Percentiles rank a stretch among this genome's conserved stretches.
Conservation (phyloP, 495 filamentous ascomycete genomes). For the Aspergillus affinis region DNA sequence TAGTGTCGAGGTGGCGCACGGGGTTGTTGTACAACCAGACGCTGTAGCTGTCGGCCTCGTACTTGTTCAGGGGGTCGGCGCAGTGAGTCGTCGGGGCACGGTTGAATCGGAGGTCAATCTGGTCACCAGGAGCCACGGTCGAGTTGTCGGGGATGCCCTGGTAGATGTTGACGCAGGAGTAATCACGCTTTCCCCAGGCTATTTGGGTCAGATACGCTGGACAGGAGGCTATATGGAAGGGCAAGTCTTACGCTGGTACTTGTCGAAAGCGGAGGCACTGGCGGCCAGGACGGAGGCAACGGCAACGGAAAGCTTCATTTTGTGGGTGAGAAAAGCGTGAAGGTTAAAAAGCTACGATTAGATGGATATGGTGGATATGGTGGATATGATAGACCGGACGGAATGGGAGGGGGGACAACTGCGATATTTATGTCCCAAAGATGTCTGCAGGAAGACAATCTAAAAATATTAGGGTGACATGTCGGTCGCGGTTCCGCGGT, state of each 20-base stretch:
- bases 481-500: no score
- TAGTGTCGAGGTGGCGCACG: constrained; percentile 22
- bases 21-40: constrained; percentile 44
- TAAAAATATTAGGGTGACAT: neutral
- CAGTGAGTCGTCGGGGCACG: constrained; percentile 30
- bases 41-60: constrained; percentile 27
- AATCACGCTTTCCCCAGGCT: constrained; percentile 45
- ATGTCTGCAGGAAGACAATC: neutral
- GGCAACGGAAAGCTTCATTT: neutral
- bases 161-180: constrained; percentile 39
- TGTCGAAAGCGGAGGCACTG: neutral
- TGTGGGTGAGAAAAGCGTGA: neutral
- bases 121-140: constrained; percentile 26
- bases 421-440: neutral
- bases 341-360: neutral
- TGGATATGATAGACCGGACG: neutral
- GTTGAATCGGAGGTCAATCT: constrained; percentile 33
- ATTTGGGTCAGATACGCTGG: neutral
- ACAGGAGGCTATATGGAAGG: neutral
- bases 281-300: neutral
- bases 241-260: neutral
- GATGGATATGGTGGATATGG: neutral
- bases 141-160: constrained; percentile 39
- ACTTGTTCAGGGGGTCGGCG: constrained; percentile 23
- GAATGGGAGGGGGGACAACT: neutral